Conservation (phyloP, 257 asterid species). For the Craterostigma plantagineum region DNA sequence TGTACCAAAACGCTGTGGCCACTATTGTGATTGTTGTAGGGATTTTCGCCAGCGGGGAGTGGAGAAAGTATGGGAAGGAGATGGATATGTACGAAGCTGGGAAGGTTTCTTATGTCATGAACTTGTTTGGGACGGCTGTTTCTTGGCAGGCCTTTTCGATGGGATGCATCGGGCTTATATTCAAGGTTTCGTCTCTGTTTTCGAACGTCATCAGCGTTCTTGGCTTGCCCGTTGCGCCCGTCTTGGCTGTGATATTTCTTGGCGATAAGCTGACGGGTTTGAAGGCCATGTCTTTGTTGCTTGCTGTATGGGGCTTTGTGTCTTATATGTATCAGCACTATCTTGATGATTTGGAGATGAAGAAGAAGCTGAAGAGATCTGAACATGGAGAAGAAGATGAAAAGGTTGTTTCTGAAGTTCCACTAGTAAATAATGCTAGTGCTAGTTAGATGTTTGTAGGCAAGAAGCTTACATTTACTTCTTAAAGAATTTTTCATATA, state of each 20-base stretch:
- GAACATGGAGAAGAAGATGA: not conserved
- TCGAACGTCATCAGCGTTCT: slow-evolving; percentile 50
- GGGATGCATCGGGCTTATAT: slow-evolving; percentile 41
- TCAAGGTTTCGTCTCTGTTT: slow-evolving; percentile 50
- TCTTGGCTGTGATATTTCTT: slow-evolving; percentile 41
- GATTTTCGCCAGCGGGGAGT: slow-evolving; percentile 52
- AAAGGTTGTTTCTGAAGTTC: too few species aligned
- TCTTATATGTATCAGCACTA: slow-evolving; percentile 66
- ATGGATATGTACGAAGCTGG: slow-evolving; percentile 33
- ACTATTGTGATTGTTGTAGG: slow-evolving; percentile 16
- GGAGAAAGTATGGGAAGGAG: slow-evolving; percentile 24
- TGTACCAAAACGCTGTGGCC: slow-evolving; percentile 21
- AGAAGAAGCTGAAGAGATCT: slow-evolving; percentile 2
- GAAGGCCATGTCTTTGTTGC: slow-evolving; percentile 37
- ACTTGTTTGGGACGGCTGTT: slow-evolving; percentile 37
- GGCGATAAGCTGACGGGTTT: slow-evolving; percentile 34
- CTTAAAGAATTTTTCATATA: too few species aligned
- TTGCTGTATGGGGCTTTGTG: slow-evolving; percentile 65
- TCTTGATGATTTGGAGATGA: slow-evolving; percentile 30
- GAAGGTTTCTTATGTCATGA: slow-evolving; percentile 29
- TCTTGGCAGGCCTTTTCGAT: slow-evolving; percentile 42
- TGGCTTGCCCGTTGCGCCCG: slow-evolving; percentile 55
- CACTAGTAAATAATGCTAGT: too few species aligned
- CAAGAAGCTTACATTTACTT: too few species aligned
- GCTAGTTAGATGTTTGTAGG: too few species aligned